phyloP scores from a whole-genome alignment of 2,329 filamentous ascomycete species.

The Apiospora marii region DNA sequence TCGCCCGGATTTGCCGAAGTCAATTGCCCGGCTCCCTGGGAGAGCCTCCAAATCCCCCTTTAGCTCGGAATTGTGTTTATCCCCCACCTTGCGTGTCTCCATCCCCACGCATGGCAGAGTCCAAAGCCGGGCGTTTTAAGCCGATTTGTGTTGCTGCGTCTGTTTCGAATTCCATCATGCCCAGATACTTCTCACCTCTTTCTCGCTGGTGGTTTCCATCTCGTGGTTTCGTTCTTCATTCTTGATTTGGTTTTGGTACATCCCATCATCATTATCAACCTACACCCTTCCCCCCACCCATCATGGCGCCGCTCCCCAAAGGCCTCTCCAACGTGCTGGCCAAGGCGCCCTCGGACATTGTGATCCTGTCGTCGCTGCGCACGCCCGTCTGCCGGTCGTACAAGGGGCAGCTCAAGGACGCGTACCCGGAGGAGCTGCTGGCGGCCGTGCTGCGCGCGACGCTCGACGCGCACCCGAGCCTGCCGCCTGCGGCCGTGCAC shows the following conservation, averaged over 20 bases:
- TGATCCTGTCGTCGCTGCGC: conserved; percentile 89
- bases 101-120: not conserved
- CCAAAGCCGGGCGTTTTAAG: conserved; percentile 4
- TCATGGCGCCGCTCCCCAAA: conserved; percentile 62
- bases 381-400: conserved; percentile 86
- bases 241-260: not conserved
- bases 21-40: conserved; percentile 24
- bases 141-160: not conserved
- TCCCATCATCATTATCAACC: conserved; percentile 11
- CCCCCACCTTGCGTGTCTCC: conserved; percentile 24
- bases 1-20: conserved; percentile 19
- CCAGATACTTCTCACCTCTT: not conserved
- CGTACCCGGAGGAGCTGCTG: conserved; percentile 90
- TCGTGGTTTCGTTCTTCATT: conserved; percentile 1
- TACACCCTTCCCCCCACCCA: conserved; percentile 27
- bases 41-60: not conserved
- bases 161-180: not conserved
- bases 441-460: conserved; percentile 72
- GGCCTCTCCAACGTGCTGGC: conserved; percentile 79
- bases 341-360: conserved; percentile 82
- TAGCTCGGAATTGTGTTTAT: conserved; percentile 28
- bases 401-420: conserved; percentile 84
- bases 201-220: not conserved
- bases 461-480: conserved; percentile 73
- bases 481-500: conserved; percentile 74